Evolutionary conservation across 2,329 filamentous ascomycete genomes (phyloP).

Genomic region (Fusarium sororula): DNA sequence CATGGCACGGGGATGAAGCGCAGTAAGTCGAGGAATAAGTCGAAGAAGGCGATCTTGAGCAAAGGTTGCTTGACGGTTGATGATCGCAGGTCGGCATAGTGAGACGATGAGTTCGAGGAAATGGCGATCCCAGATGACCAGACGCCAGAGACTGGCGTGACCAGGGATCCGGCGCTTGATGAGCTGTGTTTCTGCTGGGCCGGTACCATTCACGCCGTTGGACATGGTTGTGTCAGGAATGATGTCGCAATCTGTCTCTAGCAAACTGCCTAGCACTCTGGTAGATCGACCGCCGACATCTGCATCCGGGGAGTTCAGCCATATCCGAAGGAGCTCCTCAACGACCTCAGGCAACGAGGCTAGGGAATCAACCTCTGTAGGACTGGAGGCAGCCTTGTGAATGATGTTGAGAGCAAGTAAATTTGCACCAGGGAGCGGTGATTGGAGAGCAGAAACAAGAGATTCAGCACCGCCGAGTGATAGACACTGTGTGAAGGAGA

Average conservation of each 20-base stretch:
- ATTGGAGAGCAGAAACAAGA: constrained; percentile 62
- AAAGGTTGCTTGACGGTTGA: constrained; percentile 55
- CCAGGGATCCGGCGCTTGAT: constrained; percentile 54
- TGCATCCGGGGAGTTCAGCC: constrained; percentile 63
- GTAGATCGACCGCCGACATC: constrained; percentile 65
- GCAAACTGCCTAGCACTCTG: constrained; percentile 60
- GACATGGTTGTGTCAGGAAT: constrained; percentile 33
- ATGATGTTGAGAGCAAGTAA: constrained; percentile 66
- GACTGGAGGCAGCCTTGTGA: constrained; percentile 61
- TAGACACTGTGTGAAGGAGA: constrained; percentile 62
- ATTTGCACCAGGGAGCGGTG: constrained; percentile 64
- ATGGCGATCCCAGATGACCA: constrained; percentile 58
- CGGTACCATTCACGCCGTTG: constrained; percentile 30
- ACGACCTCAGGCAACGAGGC: constrained; percentile 60
- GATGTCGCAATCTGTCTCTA: constrained; percentile 63
- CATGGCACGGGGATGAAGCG: constrained; percentile 56
- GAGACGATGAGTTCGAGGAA: constrained; percentile 57
- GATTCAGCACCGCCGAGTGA: constrained; percentile 61
- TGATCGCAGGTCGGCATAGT: constrained; percentile 45
- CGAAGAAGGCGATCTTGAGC: constrained; percentile 64
- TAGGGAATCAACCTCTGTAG: constrained; percentile 60
- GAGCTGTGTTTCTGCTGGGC: constrained; percentile 49
- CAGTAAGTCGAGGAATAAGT: constrained; percentile 59
- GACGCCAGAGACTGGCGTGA: constrained; percentile 63
- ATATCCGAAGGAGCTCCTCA: constrained; percentile 58